phyloP scores from a whole-genome alignment of 2,329 filamentous ascomycete genomes.

The Colletotrichum falcatum region DNA sequence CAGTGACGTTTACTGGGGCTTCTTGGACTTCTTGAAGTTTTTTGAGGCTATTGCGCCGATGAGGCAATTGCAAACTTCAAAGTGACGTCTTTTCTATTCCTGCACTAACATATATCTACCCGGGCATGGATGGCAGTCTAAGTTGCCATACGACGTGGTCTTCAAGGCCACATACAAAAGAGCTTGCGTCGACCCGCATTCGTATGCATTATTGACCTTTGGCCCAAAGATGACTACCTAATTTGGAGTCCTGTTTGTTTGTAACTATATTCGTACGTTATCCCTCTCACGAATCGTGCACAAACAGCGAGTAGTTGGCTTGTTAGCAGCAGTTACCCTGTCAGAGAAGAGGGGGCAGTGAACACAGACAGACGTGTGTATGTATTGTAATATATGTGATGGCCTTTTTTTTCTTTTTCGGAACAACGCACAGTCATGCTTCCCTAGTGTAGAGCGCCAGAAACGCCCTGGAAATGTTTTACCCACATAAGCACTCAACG shows the following conservation, averaged over 20 bases:
- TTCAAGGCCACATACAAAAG: neutral
- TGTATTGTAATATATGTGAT: neutral
- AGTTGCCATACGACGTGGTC: neutral
- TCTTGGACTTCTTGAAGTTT: neutral
- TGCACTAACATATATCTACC: neutral
- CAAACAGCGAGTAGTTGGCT: too few relatives aligned
- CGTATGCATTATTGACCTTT: too few relatives aligned
- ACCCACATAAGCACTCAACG: neutral
- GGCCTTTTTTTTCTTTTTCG: neutral
- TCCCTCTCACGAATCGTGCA: too few relatives aligned
- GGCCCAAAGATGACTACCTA: neutral
- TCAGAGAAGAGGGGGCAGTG: too few relatives aligned
- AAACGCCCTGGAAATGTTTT: constrained; percentile 1
- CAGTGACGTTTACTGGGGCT: neutral
- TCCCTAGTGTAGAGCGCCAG: neutral
- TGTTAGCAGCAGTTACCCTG: too few relatives aligned
- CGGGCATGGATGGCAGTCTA: neutral
- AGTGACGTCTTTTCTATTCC: constrained; percentile 12
- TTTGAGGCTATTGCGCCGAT: constrained; percentile 11
- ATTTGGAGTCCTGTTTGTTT: neutral
- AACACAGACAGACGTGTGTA: too few relatives aligned
- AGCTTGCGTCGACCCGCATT: neutral
- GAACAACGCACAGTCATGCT: neutral
- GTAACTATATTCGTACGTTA: neutral
- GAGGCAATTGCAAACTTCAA: constrained; percentile 12